Base-by-base conservation (phyloP, 768 basidiomycete genomes). In the Pisolithus tinctorius region DNA sequence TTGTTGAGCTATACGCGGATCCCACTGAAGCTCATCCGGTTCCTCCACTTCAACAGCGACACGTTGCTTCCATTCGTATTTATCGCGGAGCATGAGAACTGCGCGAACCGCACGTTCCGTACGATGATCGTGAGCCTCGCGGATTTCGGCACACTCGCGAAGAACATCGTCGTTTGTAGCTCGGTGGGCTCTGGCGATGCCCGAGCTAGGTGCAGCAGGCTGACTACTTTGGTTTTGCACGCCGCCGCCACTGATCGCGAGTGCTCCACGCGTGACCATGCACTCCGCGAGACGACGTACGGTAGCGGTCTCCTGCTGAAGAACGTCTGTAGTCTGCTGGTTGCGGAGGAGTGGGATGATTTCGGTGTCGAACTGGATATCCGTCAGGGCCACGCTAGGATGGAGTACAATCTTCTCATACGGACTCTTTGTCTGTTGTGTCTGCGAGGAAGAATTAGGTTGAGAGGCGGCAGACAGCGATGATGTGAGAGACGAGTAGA, bases 61-160 rank as follows among this genome's bases (percentile, higher is more conserved):
- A n/a, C 89, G 74, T 57, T 82, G 79, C 63, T 83, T 83, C 85
- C 88, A 89, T 44, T 91, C 87, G 63, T 84, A 91, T 65, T 81
- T 85, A 50, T 92, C 89, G 52, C 78, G 71, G 7, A 92, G 70
- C 78, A 92, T 83, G 37, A 74, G 74, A 9, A 93, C 88, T 0
- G 90, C 89, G 40, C 83, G 74, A n/a, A 85, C 76, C 0, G 88
- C 89, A 10, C 89, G 75, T 53, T 89, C 87, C 2, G 85, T 84
- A 5, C 88, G 77, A 43, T 71, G 73, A 65, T 93, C 89, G 57
- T 93, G 89, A 23, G 81, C 86, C 8, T 71, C 71, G 20, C 81
- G 74, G 39, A 91, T 82, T 54, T 81, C 77, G 1, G 72, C 76
- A 59, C 85, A 88, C 60, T 88, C 87, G 20, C 64, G 63, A 17